Conservation (phyloP, 208 protist genomes). For the Porcisia deanei region DNA sequence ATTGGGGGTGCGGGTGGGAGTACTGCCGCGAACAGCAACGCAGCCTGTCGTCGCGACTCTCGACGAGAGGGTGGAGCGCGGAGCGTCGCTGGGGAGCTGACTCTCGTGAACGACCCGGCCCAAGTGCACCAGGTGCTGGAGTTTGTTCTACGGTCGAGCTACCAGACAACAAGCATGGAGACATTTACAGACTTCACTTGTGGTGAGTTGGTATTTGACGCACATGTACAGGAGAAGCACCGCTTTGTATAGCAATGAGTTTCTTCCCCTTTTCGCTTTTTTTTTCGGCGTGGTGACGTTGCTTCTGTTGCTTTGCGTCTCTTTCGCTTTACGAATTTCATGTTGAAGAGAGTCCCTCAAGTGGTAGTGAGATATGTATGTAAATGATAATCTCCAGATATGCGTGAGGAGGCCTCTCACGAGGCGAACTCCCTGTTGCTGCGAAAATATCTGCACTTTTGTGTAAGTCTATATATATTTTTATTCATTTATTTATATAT, state of each 20-base stretch:
- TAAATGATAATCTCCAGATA: too few species aligned
- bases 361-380: not conserved
- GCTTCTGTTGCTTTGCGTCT: not conserved
- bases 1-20: not conserved
- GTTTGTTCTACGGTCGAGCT: conserved; percentile 71
- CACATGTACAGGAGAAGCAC: conserved; percentile 43
- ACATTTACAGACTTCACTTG: conserved; percentile 63
- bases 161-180: conserved; percentile 65
- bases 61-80: not conserved
- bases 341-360: not conserved
- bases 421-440: too few species aligned
- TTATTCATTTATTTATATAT: too few species aligned
- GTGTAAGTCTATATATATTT: too few species aligned
- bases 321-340: not conserved
- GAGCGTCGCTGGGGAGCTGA: conserved; percentile 22
- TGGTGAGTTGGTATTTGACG: conserved; percentile 69
- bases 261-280: not conserved
- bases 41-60: not conserved
- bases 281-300: not conserved
- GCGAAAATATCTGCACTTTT: too few species aligned
- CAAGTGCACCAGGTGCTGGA: conserved; percentile 67
- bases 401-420: too few species aligned
- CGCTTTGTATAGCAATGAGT: not conserved
- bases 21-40: not conserved
- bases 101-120: conserved; percentile 58